A percentile compares a stretch with the other conserved stretches of the same genome.
Conservation (phyloP, 2,329 filamentous ascomycete species). For the Colletotrichum tofieldiae region DNA sequence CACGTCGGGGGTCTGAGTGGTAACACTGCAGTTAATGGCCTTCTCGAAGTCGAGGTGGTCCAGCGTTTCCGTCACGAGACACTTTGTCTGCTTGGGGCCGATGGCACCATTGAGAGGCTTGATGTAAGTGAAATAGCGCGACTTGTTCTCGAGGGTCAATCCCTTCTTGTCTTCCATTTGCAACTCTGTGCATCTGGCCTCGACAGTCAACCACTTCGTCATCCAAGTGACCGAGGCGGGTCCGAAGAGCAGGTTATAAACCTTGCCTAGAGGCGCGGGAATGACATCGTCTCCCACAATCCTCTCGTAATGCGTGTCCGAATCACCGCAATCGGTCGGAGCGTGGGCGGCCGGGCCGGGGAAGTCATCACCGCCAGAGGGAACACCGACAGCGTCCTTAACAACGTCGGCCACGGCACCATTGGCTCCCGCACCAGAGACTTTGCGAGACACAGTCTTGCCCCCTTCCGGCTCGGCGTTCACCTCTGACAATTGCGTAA, state of each 20-base stretch:
- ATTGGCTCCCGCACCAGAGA: constrained; percentile 72
- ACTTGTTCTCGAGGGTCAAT: constrained; percentile 80
- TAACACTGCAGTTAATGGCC: constrained; percentile 84
- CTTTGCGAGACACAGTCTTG: constrained; percentile 78
- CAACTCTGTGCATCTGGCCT: constrained; percentile 92
- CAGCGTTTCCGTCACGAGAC: constrained; percentile 88
- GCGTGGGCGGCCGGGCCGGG: constrained; percentile 87
- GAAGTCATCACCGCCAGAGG: constrained; percentile 74
- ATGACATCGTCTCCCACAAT: constrained; percentile 89
- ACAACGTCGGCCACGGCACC: constrained; percentile 64
- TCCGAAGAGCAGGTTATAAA: constrained; percentile 92
- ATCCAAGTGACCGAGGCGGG: constrained; percentile 85
- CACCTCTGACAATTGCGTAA: constrained; percentile 57
- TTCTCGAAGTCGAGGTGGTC: constrained; percentile 91
- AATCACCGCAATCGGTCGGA: constrained; percentile 89
- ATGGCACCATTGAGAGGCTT: constrained; percentile 89
- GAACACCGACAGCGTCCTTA: constrained; percentile 62
- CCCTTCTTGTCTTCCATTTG: constrained; percentile 89
- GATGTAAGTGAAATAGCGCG: constrained; percentile 87
- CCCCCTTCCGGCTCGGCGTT: constrained; percentile 70
- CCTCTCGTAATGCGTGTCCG: constrained; percentile 85
- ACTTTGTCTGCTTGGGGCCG: constrained; percentile 95
- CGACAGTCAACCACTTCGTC: constrained; percentile 85
- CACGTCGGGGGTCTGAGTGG: constrained; percentile 93
- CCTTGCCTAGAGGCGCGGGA: constrained; percentile 89